These are phyloP conservation scores for Phylloporus sp. DNA, from an alignment of 768 basidiomycete genomes.

Conservation along the genomic window DNA sequence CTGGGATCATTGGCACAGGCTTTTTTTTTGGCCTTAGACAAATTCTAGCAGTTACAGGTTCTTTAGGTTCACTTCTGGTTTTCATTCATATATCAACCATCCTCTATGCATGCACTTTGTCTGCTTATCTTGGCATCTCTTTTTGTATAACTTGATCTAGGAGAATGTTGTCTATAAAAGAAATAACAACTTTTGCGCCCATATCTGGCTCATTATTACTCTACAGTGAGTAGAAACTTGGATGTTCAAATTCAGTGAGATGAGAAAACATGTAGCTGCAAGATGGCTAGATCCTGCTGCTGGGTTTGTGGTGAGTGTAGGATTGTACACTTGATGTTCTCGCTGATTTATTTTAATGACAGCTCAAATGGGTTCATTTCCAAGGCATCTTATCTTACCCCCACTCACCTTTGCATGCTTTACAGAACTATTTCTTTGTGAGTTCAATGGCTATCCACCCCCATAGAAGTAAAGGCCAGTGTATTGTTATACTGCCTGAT, in stretches of 20 bases:
- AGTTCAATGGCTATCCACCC: not conserved
- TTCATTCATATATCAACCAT: conserved; percentile 26
- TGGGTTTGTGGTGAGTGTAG: conserved; percentile 26
- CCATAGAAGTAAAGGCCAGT: conserved; percentile 7
- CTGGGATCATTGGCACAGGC: conserved; percentile 29
- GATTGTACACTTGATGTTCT: not conserved
- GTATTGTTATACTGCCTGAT: conserved; percentile 38
- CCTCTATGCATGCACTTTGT: conserved; percentile 22
- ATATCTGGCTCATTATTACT: conserved; percentile 27
- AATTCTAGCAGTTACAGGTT: conserved; percentile 23
- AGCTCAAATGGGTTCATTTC: conserved; percentile 25
- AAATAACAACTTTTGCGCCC: conserved; percentile 27
- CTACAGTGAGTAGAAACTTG: conserved; percentile 16
- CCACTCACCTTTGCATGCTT: not conserved
- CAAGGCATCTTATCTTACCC: not conserved
- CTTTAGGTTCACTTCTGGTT: conserved; percentile 27
- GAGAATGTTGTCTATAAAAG: conserved; percentile 26
- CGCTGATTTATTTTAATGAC: not conserved
- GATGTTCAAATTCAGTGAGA: not conserved
- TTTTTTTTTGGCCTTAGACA: conserved; percentile 29
- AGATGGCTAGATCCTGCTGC: conserved; percentile 31
- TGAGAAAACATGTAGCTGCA: conserved; percentile 18
- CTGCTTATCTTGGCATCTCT: not conserved
- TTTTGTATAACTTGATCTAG: conserved; percentile 11
- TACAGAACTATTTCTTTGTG: conserved; percentile 34